Evolutionary conservation across 495 filamentous ascomycete genomes (phyloP).

Genomic region (Lindgomyces ingoldianus): DNA sequence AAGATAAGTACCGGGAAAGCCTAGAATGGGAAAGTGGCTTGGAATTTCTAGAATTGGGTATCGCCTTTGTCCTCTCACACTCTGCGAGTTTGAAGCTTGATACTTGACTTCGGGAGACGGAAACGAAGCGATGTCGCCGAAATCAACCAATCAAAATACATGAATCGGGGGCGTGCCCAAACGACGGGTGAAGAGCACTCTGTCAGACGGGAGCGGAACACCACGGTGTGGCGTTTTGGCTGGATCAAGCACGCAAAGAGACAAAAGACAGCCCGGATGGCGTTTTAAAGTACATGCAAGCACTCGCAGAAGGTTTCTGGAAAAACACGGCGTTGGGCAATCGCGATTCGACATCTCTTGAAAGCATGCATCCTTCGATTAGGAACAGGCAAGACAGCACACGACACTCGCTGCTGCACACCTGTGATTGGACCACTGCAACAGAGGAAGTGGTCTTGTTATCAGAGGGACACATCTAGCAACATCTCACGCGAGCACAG

Average conservation of each 20-base stretch:
- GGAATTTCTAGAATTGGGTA: too few species aligned
- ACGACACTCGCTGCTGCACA: background rate
- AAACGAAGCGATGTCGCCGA: too few species aligned
- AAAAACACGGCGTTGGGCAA: background rate
- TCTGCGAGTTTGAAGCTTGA: too few species aligned
- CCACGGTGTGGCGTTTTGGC: background rate
- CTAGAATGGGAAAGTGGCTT: too few species aligned
- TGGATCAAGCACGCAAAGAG: background rate
- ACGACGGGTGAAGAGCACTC: background rate
- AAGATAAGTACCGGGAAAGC: background rate
- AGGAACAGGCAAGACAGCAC: conserved; percentile 6
- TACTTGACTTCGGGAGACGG: too few species aligned
- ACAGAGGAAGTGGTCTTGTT: background rate
- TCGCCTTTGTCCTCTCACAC: too few species aligned
- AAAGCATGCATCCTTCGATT: background rate
- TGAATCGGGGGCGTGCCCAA: background rate
- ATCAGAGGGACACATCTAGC: background rate
- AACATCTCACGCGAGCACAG: background rate
- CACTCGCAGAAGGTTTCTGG: background rate
- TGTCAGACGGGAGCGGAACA: too few species aligned
- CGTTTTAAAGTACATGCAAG: background rate
- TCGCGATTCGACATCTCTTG: background rate
- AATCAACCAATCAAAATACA: background rate
- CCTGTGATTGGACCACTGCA: background rate
- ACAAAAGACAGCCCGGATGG: background rate